phyloP scores from a whole-genome alignment of 2,329 filamentous ascomycete species.

The Ceratocystis lukuohia region DNA sequence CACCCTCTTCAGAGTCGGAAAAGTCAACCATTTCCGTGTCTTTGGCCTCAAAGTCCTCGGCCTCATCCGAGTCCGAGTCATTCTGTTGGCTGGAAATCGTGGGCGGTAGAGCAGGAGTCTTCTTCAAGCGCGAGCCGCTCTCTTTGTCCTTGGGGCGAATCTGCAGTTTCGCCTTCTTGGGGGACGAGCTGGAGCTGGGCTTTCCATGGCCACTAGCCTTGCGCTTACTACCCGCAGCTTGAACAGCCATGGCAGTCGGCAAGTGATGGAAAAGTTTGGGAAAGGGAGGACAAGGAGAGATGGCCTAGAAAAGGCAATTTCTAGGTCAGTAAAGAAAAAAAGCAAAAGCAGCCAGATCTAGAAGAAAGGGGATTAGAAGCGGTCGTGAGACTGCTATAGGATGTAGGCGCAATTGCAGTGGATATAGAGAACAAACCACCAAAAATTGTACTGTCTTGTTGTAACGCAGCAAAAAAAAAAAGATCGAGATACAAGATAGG shows the following conservation, averaged over 20 bases:
- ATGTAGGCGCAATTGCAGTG: background rate
- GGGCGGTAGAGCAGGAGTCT: slow-evolving; percentile 24
- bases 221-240: slow-evolving; percentile 40
- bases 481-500: slow-evolving; percentile 18
- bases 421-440: background rate
- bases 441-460: background rate
- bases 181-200: slow-evolving; percentile 30
- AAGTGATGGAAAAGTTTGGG: slow-evolving; percentile 7
- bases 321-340: background rate
- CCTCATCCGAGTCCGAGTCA: slow-evolving; percentile 29
- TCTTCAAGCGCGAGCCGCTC: slow-evolving; percentile 21
- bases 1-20: slow-evolving; percentile 42
- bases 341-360: background rate
- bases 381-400: background rate
- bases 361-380: background rate
- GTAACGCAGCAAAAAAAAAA: background rate
- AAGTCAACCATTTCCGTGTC: slow-evolving; percentile 33
- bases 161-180: slow-evolving; percentile 40
- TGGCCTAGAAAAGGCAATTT: background rate
- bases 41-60: slow-evolving; percentile 29
- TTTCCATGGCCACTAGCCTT: slow-evolving; percentile 38
- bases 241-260: slow-evolving; percentile 23
- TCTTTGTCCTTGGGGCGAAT: slow-evolving; percentile 27
- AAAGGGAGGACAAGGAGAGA: slow-evolving; percentile 10
- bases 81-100: slow-evolving; percentile 23